These are phyloP conservation scores for Microcyclospora tardicrescens DNA, from an alignment of 2,329 filamentous ascomycete species.

Conservation along the genomic window DNA sequence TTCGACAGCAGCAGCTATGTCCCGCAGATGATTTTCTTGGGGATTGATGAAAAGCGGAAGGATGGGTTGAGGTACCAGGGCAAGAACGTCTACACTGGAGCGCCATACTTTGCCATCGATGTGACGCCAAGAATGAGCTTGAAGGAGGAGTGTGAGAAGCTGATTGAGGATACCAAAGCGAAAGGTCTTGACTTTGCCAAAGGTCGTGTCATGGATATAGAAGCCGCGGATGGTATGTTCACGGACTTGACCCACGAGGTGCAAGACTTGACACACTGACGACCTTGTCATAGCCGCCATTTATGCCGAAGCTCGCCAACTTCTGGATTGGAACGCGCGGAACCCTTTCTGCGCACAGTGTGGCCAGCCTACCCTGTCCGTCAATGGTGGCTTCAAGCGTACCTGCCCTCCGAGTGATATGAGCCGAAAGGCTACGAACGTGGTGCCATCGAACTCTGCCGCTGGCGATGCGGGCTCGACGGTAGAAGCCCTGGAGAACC, in stretches of 20 bases:
- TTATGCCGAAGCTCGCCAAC: conserved; percentile 74
- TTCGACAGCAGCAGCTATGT: conserved; percentile 59
- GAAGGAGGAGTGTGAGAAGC: conserved; percentile 47
- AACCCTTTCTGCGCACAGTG: conserved; percentile 89
- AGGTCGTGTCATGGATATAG: conserved; percentile 51
- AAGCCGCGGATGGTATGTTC: conserved; percentile 46
- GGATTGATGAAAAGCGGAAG: conserved; percentile 55
- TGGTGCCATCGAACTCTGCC: conserved; percentile 4
- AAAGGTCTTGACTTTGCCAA: conserved; percentile 53
- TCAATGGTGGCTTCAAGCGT: conserved; percentile 70
- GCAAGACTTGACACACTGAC: neutral
- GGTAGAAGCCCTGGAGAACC: conserved; percentile 22
- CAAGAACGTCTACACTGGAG: conserved; percentile 55
- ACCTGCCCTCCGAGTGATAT: conserved; percentile 61
- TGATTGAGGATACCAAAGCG: conserved; percentile 48
- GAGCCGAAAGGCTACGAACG: conserved; percentile 23
- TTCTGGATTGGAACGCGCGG: conserved; percentile 87
- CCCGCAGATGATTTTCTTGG: conserved; percentile 72
- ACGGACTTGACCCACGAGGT: neutral
- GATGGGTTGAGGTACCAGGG: conserved; percentile 49
- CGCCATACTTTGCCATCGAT: conserved; percentile 82
- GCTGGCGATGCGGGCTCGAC: neutral
- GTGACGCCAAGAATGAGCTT: conserved; percentile 55
- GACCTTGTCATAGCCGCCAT: conserved; percentile 54
- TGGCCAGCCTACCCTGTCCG: conserved; percentile 65